Evolutionary conservation across 768 basidiomycete genomes (phyloP).

Genomic region (Coprinopsis sp.): DNA sequence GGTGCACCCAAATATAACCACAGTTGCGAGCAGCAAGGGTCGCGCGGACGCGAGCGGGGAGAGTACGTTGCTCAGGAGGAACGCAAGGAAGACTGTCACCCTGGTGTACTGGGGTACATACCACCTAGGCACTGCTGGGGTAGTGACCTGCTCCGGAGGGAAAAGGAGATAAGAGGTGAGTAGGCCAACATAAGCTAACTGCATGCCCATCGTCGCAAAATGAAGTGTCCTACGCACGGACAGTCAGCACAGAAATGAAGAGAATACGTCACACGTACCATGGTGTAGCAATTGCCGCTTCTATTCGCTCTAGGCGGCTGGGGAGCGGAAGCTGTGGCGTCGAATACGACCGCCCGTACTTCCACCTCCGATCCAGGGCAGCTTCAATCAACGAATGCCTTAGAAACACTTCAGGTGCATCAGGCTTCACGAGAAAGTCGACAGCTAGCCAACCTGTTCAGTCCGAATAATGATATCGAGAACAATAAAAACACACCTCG

Average conservation of each 20-base stretch:
- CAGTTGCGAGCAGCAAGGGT: constrained; percentile 32
- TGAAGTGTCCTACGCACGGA: constrained; percentile 21
- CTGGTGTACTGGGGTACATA: not conserved
- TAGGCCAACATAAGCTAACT: constrained; percentile 35
- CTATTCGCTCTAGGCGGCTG: not conserved
- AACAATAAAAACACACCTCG: constrained; percentile 25
- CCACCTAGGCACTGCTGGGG: not conserved
- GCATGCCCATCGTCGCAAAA: constrained; percentile 37
- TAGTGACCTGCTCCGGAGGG: constrained; percentile 28
- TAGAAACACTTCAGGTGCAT: constrained; percentile 34
- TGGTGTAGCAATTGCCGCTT: constrained; percentile 9
- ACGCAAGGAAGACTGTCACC: not conserved
- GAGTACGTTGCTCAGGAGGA: not conserved
- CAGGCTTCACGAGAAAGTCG: constrained; percentile 31
- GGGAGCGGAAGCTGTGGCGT: not conserved
- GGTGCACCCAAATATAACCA: constrained; percentile 40
- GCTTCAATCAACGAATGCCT: constrained; percentile 37
- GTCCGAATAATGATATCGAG: not conserved
- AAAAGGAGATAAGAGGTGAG: constrained; percentile 37
- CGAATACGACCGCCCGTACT: constrained; percentile 16
- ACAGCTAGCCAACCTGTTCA: constrained; percentile 29
- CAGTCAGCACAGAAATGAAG: constrained; percentile 32
- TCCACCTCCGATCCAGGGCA: constrained; percentile 40
- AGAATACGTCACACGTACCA: constrained; percentile 16
- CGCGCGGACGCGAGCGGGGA: constrained; percentile 22